Base-by-base conservation (phyloP, 192 early-diverging fungal genomes). In the Spizellomyces punctatus region DNA sequence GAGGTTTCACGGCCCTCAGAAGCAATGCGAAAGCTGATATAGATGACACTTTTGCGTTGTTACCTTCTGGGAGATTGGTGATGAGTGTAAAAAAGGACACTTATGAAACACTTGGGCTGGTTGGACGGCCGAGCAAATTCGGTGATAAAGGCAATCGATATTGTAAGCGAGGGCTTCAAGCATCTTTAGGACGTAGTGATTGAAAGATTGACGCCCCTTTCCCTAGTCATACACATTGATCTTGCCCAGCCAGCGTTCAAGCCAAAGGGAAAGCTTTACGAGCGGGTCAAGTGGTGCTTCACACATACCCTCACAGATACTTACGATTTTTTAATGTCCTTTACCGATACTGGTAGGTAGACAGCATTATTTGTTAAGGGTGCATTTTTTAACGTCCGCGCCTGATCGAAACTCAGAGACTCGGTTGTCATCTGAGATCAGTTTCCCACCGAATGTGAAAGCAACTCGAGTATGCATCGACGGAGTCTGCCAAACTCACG, bases 201-300 rank as follows among this genome's bases (percentile, higher is more conserved):
- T 36, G 27, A 36, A 36, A 0, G 27, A 36, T 36, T 36, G 27
- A 36, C 27, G 27, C 27, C 27, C 27, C 27, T 36, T 36, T 36
- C 27, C 27, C 27, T 12, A 64, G 71, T 12, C 46, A 46, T 70
- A 16, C 22, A 63, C 36, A 64, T 76, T 14, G 60, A 76, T 43
- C 62, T 76, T n/a, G 6, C 5, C 10, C 47, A 42, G 42, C 49
- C 67, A 10, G 45, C 8, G 0, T 76, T 76, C 63, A 69, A 67
- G 27, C 72, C 72, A 10, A 47, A 55, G 42, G 14, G 42, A 0
- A 76, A 71, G 46, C 50, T 44, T 19, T 76, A 46, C 50, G 61
- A 76, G 10, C 74, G 74, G 8, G 58, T 70, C 10, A 46, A 63
- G 44, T 76, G 74, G 74, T 76, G 74, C 63, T 76, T 76, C 46